Percentiles rank a stretch among this genome's conserved stretches.
Conservation (phyloP, 768 basidiomycete species). For the Sarcomyxa edulis region DNA sequence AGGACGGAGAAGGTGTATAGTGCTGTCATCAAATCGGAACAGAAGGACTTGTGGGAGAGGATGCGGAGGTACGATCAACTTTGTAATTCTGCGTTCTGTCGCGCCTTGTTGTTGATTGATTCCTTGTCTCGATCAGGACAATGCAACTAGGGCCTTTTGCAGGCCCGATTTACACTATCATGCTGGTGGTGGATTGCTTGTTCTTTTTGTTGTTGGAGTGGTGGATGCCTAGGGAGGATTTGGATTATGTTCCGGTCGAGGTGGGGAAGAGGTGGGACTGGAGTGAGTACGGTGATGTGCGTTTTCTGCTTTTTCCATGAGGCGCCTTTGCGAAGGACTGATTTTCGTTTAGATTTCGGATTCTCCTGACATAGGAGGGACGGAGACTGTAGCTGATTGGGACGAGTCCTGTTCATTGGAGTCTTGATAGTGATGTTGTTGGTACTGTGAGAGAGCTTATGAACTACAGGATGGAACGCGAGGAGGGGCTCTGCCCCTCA, state of each 20-base stretch:
- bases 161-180: slow-evolving; percentile 84
- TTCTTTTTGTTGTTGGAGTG: slow-evolving; percentile 85
- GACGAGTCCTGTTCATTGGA: too few relatives aligned
- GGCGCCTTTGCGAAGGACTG: too few relatives aligned
- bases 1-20: slow-evolving; percentile 85
- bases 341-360: too few relatives aligned
- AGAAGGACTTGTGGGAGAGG: slow-evolving; percentile 72
- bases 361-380: too few relatives aligned
- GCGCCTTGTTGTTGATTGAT: background rate
- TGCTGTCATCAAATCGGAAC: slow-evolving; percentile 52
- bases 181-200: slow-evolving; percentile 83
- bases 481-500: too few relatives aligned
- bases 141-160: slow-evolving; percentile 74
- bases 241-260: slow-evolving; percentile 70
- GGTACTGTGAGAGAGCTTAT: too few relatives aligned
- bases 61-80: slow-evolving; percentile 53
- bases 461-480: too few relatives aligned
- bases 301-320: too few relatives aligned
- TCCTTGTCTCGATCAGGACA: slow-evolving; percentile 42
- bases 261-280: too few relatives aligned
- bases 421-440: too few relatives aligned
- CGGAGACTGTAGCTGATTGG: too few relatives aligned
- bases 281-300: slow-evolving; percentile 37
- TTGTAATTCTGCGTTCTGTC: background rate
- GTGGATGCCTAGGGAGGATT: slow-evolving; percentile 70